Base-by-base conservation (phyloP, 108 stramenopile species). In the Seminavis robusta region DNA sequence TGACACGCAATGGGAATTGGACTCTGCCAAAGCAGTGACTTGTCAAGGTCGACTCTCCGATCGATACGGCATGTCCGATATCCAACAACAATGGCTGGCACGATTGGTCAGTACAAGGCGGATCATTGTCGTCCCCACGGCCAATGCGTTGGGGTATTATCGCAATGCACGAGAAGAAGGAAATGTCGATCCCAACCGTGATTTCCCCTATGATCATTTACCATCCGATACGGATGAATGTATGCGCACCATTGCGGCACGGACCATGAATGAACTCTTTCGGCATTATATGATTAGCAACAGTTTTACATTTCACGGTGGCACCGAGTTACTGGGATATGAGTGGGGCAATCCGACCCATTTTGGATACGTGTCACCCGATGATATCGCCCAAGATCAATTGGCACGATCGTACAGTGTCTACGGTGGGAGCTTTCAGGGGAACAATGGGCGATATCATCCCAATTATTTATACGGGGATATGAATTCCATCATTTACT, bases 231-330 rank as follows among this genome's bases (percentile, higher is more conserved):
- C 59, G 5, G 51, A 23, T 6, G 2, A 29, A 7, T 99, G 98
- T 67, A 95, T 98, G 91, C 78, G 64, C 39, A 90, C 98, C 20
- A 86, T 92, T 51, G 82, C 96, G 0, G 96, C 83, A 2, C 79
- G 94, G 13, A 76, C 86, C 9, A 50, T 97, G 38, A 97, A 97
- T 67, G 96, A 96, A 61, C 34, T 99, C 16, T 97, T 80, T 62
- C 90, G 87, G 6, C 76, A 90, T 6, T 89, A 96, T 68, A 51
- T 92, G 27, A 90, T 98, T 64, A 96, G 97, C 66, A 47, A 94
- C 19, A 80, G 83, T n/a, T 24, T 99, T n/a, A 95, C 98, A 11
- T 97, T 96, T 57, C 97, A 99, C 71, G 97, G 86, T 11, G 95
- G 94, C 43, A 94, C 84, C 86, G 94, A 86, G 63, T 88, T 83